phyloP scores from a whole-genome alignment of 352 stramenopile species.

The Stephanocyclus meneghinianus region DNA sequence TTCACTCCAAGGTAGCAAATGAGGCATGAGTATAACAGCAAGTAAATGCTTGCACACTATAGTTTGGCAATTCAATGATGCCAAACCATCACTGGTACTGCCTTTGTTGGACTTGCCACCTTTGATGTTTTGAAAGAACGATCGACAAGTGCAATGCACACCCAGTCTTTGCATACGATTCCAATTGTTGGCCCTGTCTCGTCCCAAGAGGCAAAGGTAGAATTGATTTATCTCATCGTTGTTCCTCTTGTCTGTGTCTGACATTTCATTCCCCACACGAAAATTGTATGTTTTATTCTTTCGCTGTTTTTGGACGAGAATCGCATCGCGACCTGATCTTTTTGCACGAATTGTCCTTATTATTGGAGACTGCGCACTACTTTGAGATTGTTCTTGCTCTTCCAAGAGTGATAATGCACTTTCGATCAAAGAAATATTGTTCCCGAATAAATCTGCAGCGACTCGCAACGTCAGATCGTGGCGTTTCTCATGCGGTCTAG shows the following conservation, averaged over 20 bases:
- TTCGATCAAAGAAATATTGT: conserved; percentile 28
- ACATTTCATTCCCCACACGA: too few species aligned
- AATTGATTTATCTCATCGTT: conserved; percentile 15
- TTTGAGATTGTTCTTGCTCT: conserved; percentile 39
- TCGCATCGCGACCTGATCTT: conserved; percentile 23
- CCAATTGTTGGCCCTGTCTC: conserved; percentile 9
- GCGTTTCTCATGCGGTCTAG: background rate
- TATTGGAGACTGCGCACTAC: background rate
- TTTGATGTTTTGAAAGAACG: conserved; percentile 48
- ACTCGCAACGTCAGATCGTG: conserved; percentile 39
- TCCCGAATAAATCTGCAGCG: conserved; percentile 36
- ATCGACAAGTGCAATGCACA: conserved; percentile 42
- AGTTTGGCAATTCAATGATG: background rate
- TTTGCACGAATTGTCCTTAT: conserved; percentile 38
- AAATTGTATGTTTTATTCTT: conserved; percentile 4
- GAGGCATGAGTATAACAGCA: conserved; percentile 48
- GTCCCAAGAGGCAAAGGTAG: conserved; percentile 46
- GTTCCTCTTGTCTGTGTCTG: background rate
- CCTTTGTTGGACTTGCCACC: background rate
- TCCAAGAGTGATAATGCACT: conserved; percentile 42
- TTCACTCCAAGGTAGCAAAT: conserved; percentile 46
- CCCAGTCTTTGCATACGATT: conserved; percentile 19
- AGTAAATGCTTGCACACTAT: conserved; percentile 53
- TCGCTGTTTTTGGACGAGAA: conserved; percentile 37
- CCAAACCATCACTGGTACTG: background rate